Base-by-base conservation (phyloP, 176 grass and related monocot species). In the Typha latifolia region DNA sequence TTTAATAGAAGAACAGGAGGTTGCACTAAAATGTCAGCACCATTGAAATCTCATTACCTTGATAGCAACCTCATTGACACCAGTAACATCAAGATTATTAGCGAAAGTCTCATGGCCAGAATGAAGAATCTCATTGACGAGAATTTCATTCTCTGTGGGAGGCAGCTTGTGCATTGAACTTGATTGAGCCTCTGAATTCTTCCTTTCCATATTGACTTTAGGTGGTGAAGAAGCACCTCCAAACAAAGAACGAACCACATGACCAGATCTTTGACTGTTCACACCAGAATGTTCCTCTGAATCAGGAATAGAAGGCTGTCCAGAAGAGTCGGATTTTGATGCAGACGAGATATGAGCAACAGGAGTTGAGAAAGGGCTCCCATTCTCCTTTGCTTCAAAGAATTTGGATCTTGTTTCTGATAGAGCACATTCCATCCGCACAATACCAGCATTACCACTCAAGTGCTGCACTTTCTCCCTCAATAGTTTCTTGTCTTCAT, bases 51-150 rank as follows among this genome's bases (percentile, higher is more conserved):
- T 72, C 67, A 43, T 43, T 43, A 96, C 93, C 93, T 91, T 80
- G 26, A 85, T 77, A 69, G 74, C 75, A 43, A 76, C 64, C 63
- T 93, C 81, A 3, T 67, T 66, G 26, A 14, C 65, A 72, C 67
- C 68, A 22, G 14, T 22, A 64, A 32, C 47, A 66, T 74, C 77
- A 87, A 85, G 66, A 65, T 78, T 74, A 23, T 32, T 49, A 65
- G 72, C 56, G 66, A 85, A 71, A 49, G 52, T 37, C 55, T 19
- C 79, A 75, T 79, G 32, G 0, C 75, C 72, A 67, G 78, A 68
- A 81, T 99, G 86, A 65, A 99, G 74, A 63, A 99, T 90, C 73
- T 93, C 89, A 83, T 93, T 99, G n/a, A 99, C 86, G 67, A 93
- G 84, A 48, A 87, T 68, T 56, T 87, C 89, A 81, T 99, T 99